Evolutionary conservation across 73 alveolate genomes (phyloP).

Genomic region (Durusdinium trenchii): DNA sequence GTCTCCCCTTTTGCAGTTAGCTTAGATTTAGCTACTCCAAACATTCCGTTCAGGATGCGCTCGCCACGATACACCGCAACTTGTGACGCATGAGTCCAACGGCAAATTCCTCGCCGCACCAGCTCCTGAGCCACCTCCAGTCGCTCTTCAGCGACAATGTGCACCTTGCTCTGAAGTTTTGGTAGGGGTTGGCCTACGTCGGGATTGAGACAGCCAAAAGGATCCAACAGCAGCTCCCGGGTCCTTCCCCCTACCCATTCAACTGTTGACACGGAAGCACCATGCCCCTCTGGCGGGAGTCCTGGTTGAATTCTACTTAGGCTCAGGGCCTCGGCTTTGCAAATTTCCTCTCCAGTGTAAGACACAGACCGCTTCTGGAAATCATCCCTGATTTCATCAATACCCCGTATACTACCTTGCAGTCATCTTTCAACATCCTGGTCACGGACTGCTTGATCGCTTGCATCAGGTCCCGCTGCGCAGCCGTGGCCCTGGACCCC

Average conservation of each 20-base stretch:
- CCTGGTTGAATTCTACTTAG: background rate
- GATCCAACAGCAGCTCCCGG: background rate
- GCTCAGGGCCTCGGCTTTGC: background rate
- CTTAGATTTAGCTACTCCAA: background rate
- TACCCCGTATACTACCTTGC: background rate
- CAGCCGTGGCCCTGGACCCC: background rate
- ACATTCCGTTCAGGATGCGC: background rate
- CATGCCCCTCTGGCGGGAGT: slow-evolving; percentile 22
- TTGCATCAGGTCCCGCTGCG: background rate
- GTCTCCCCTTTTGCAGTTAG: background rate
- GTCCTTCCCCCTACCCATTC: background rate
- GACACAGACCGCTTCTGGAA: background rate
- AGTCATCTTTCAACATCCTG: background rate
- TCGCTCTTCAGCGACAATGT: background rate
- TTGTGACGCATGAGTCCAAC: background rate
- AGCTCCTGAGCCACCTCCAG: background rate
- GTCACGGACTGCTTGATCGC: background rate
- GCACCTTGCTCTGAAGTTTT: background rate
- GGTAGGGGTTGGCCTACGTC: background rate
- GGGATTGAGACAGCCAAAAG: background rate
- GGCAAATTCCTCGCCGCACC: background rate
- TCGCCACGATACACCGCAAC: background rate
- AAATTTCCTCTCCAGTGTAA: slow-evolving; percentile 42
- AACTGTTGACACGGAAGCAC: background rate
- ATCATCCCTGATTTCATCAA: background rate